These are phyloP conservation scores for Rubroboletus satanas DNA, from an alignment of 768 basidiomycete species.

Conservation along the genomic window DNA sequence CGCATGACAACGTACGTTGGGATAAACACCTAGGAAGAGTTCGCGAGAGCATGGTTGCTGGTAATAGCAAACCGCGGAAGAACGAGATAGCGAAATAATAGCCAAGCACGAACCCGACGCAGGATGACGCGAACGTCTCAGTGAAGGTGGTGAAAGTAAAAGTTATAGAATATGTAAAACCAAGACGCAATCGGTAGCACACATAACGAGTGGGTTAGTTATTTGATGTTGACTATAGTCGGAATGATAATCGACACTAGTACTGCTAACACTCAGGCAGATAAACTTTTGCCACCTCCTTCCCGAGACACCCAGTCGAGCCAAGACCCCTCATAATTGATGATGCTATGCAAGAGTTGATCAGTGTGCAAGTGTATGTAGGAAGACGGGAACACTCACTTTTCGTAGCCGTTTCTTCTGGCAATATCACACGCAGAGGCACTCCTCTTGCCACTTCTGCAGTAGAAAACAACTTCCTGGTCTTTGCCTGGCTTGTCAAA, in stretches of 20 bases:
- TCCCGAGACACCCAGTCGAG: constrained; percentile 72
- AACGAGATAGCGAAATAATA: neutral
- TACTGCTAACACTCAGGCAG: neutral
- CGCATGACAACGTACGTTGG: constrained; percentile 3
- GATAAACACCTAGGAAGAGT: constrained; percentile 14
- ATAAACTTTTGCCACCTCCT: constrained; percentile 37
- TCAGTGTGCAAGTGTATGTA: neutral
- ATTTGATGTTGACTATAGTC: neutral
- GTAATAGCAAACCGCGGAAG: neutral
- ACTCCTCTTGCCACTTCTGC: constrained; percentile 83
- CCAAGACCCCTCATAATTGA: constrained; percentile 88
- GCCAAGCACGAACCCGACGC: neutral
- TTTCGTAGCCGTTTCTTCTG: constrained; percentile 73
- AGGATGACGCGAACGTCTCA: neutral
- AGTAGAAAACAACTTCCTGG: constrained; percentile 87
- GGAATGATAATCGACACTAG: neutral
- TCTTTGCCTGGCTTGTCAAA: constrained; percentile 67
- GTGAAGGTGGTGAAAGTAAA: neutral
- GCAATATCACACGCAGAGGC: constrained; percentile 80
- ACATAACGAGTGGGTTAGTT: neutral
- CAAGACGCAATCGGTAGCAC: neutral
- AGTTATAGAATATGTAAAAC: neutral
- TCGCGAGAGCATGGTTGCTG: constrained; percentile 16
- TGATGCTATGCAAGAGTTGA: constrained; percentile 35
- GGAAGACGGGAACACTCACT: constrained; percentile 45